phyloP scores from a whole-genome alignment of 768 basidiomycete genomes.

The Lenzites betulinus region DNA sequence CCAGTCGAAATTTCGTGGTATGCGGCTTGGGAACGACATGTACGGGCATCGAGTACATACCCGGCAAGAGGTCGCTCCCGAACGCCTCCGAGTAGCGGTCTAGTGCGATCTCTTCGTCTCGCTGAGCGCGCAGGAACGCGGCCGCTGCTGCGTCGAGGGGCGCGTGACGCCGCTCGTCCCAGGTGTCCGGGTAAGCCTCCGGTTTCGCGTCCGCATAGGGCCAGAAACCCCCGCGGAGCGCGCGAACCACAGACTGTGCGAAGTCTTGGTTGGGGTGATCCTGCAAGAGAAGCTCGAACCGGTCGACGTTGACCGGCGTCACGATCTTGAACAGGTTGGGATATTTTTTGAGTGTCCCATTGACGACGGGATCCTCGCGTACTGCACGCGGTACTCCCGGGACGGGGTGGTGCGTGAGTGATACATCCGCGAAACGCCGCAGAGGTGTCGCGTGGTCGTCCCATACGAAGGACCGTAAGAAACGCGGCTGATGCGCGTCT shows the following conservation, averaged over 20 bases:
- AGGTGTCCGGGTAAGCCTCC: slow-evolving; percentile 29
- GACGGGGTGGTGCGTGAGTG: slow-evolving; percentile 15
- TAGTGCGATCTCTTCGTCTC: slow-evolving; percentile 18
- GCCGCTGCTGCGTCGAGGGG: not conserved
- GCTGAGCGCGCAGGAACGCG: slow-evolving; percentile 3
- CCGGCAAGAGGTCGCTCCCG: slow-evolving; percentile 38
- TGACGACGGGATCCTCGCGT: slow-evolving; percentile 16
- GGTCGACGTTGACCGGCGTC: slow-evolving; percentile 39
- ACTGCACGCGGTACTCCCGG: slow-evolving; percentile 16
- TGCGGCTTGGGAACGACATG: slow-evolving; percentile 40
- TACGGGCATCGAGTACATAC: too few species aligned
- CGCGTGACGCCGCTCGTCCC: not conserved
- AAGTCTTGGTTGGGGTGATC: slow-evolving; percentile 42
- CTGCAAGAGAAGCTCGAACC: slow-evolving; percentile 30
- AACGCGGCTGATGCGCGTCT: slow-evolving; percentile 1
- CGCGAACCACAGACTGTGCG: slow-evolving; percentile 36
- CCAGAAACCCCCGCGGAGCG: slow-evolving; percentile 44
- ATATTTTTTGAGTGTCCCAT: slow-evolving; percentile 28
- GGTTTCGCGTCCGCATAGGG: too few species aligned
- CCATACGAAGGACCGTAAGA: slow-evolving; percentile 19
- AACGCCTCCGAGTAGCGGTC: slow-evolving; percentile 33
- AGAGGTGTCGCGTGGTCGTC: slow-evolving; percentile 21
- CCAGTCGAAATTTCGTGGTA: slow-evolving; percentile 38
- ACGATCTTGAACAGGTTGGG: slow-evolving; percentile 40
- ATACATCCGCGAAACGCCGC: slow-evolving; percentile 15